phyloP scores from a whole-genome alignment of 2,329 filamentous ascomycete genomes.

The Rosellinia necatrix region DNA sequence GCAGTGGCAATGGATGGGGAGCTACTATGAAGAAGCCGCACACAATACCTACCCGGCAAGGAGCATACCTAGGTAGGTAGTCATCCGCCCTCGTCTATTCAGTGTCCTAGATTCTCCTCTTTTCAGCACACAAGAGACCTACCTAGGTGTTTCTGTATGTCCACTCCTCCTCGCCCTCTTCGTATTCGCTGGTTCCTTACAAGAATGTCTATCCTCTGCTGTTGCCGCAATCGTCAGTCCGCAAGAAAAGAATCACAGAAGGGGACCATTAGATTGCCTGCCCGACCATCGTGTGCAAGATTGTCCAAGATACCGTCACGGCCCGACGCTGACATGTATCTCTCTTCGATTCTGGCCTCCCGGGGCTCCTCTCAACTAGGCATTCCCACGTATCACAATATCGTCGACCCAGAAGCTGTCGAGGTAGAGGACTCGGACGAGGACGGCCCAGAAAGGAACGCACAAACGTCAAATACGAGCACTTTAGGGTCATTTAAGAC shows the following conservation, averaged over 20 bases:
- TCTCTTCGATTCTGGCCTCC: conserved; percentile 27
- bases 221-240: conserved; percentile 36
- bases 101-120: background rate
- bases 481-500: conserved; percentile 52
- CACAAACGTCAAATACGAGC: conserved; percentile 39
- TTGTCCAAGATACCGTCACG: conserved; percentile 29
- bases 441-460: conserved; percentile 27
- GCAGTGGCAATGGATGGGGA: too few relatives aligned
- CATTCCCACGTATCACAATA: conserved; percentile 34
- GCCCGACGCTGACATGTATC: conserved; percentile 31
- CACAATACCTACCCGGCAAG: too few relatives aligned
- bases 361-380: conserved; percentile 31
- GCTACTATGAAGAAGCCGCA: too few relatives aligned
- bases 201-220: conserved; percentile 45
- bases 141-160: conserved; percentile 3
- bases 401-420: conserved; percentile 42
- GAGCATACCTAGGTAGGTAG: too few relatives aligned
- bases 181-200: background rate
- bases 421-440: conserved; percentile 48
- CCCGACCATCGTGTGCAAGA: conserved; percentile 32
- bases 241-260: conserved; percentile 22
- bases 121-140: background rate
- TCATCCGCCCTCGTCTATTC: background rate
- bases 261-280: conserved; percentile 30
- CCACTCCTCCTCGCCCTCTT: too few relatives aligned